phyloP scores from a whole-genome alignment of 192 early-diverging fungal species.

The Haplosporangium gracile region DNA sequence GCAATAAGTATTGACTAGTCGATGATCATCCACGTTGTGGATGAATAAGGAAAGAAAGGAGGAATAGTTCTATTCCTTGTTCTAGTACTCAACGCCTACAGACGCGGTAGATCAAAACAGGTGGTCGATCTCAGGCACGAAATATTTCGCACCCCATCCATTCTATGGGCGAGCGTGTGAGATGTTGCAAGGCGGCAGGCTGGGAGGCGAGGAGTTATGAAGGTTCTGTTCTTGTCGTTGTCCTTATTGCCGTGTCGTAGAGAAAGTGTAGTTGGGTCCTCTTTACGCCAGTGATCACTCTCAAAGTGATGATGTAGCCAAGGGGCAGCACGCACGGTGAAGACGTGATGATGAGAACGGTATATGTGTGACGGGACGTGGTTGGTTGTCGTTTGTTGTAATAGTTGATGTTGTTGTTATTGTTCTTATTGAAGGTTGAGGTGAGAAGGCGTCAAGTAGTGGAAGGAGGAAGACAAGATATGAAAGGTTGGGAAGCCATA shows the following conservation, averaged over 20 bases:
- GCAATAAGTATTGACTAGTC: neutral
- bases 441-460: neutral
- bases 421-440: neutral
- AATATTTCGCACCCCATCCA: neutral
- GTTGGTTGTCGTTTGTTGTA: neutral
- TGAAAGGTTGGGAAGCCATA: neutral
- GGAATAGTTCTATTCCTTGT: neutral
- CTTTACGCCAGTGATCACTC: neutral
- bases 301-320: constrained; percentile 2
- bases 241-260: neutral
- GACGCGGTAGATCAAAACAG: neutral
- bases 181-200: neutral
- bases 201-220: neutral
- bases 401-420: neutral
- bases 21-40: neutral
- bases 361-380: neutral
- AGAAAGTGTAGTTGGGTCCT: neutral
- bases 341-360: constrained; percentile 2
- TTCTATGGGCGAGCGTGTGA: neutral
- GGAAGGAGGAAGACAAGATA: neutral
- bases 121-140: neutral
- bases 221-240: neutral
- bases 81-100: neutral
- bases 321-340: neutral
- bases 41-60: neutral